Conservation (phyloP, 225 moss, liverwort and hornwort genomes). For the Straminergon stramineum region DNA sequence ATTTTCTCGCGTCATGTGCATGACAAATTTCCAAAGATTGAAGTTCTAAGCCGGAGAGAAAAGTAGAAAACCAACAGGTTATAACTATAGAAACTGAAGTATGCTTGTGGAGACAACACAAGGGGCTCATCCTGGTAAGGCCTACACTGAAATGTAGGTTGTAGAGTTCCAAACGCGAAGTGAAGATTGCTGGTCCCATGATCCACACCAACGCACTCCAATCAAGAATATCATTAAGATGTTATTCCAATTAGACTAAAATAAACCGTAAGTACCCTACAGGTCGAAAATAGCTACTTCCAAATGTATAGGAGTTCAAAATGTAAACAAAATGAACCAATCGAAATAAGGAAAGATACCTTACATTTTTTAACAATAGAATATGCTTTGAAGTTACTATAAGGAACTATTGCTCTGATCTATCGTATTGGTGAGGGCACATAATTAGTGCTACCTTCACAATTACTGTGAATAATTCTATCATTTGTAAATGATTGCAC, state of each 20-base stretch:
- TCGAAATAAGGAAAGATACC: not conserved
- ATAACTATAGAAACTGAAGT: not conserved
- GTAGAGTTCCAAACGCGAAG: not conserved
- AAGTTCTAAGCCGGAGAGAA: not conserved
- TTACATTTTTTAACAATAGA: not conserved
- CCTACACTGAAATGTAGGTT: not conserved
- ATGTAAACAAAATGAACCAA: not conserved
- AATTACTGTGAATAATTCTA: not conserved
- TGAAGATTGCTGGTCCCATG: not conserved
- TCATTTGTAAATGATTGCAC: not conserved
- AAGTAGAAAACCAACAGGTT: not conserved
- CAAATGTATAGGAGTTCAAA: not conserved
- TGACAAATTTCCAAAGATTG: not conserved
- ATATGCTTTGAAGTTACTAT: not conserved
- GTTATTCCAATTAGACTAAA: not conserved
- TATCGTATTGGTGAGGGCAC: not conserved
- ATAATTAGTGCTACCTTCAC: not conserved
- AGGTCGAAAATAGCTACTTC: not conserved
- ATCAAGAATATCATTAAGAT: not conserved
- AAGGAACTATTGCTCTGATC: not conserved
- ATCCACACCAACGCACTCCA: not conserved
- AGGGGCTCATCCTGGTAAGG: not conserved
- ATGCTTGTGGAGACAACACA: not conserved
- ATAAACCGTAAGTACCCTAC: not conserved
- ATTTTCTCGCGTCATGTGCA: not conserved